Base-by-base conservation (phyloP, 306 rosid genomes). In the Cercis canadensis region DNA sequence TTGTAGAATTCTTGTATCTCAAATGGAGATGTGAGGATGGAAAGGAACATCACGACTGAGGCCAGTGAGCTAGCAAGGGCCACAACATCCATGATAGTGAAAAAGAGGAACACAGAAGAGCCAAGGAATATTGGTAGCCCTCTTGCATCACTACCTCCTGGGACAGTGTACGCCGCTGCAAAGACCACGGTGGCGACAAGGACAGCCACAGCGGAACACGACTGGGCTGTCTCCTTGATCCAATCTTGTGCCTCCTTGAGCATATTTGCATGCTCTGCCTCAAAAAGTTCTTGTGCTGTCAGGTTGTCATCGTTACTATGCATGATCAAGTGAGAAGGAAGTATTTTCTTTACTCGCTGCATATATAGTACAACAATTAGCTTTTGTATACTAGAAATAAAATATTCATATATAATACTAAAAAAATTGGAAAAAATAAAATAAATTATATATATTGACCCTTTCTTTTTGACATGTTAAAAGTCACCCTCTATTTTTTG, bases 11-110 rank as follows among this genome's bases (percentile, higher is more conserved):
- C 15, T 18, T 59, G 16, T 32, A 73, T 65, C 62, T 78, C 17
- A 36, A 62, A 74, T 0, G 80, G 74, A 1, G 86, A 77, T 1
- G 72, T 33, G 5, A 69, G 75, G 71, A 82, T 69, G 0, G 80
- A 73, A 9, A 82, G 83, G 74, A 82, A 82, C 74, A 77, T 41
- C 31, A 71, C 73, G 14, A 82, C 80, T 2, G 80, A 82, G 5
- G 60, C 67, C 17, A 78, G 37, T 0, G 86, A 68, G 70, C 71
- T 57, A 9, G 71, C 51, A 7, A 77, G 60, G 32, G 77, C 73
- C 24, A 64, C 53, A 4, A 75, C 54, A 44, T 82, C 78, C 58
- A 40, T 74, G 36, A 54, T 6, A 19, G 76, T 37, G 62, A 82
- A 82, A 11, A 82, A 15, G 54, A 19, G 29, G 62, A 82, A 82